Conservation (phyloP, 2,329 filamentous ascomycete species). For the Colletotrichum eremochloae region DNA sequence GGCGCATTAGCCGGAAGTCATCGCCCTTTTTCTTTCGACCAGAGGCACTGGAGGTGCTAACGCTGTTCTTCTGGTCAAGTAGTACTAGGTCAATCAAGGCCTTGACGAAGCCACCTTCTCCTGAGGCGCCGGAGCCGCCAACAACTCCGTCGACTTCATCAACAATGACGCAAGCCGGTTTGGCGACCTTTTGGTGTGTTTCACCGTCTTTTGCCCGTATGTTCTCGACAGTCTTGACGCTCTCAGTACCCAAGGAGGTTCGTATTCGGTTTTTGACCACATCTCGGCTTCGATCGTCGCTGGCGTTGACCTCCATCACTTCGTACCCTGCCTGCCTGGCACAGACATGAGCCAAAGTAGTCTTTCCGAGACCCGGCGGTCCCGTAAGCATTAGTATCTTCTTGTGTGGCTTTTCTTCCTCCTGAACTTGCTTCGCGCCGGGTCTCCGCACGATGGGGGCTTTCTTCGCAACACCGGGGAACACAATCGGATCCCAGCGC, state of each 20-base stretch:
- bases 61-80: slow-evolving; percentile 83
- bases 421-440: slow-evolving; percentile 56
- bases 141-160: slow-evolving; percentile 98
- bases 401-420: slow-evolving; percentile 80
- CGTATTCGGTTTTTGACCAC: slow-evolving; percentile 93
- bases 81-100: slow-evolving; percentile 92
- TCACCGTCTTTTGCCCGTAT: slow-evolving; percentile 65
- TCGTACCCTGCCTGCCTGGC: slow-evolving; percentile 96
- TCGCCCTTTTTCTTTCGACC: slow-evolving; percentile 78
- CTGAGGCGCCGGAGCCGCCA: slow-evolving; percentile 78
- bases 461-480: slow-evolving; percentile 80
- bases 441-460: slow-evolving; percentile 58
- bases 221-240: slow-evolving; percentile 82
- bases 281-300: slow-evolving; percentile 89
- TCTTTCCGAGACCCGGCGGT: slow-evolving; percentile 94
- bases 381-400: slow-evolving; percentile 94
- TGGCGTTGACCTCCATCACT: slow-evolving; percentile 96
- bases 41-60: slow-evolving; percentile 47
- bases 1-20: slow-evolving; percentile 87
- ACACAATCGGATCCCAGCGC: slow-evolving; percentile 92
- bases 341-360: slow-evolving; percentile 95
- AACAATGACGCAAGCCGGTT: slow-evolving; percentile 92
- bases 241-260: slow-evolving; percentile 94
- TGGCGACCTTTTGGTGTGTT: slow-evolving; percentile 76
- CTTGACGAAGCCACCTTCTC: slow-evolving; percentile 95